These are phyloP conservation scores for Zymoseptoria ardabiliae DNA, from an alignment of 2,329 filamentous ascomycete species.

Conservation along the genomic window DNA sequence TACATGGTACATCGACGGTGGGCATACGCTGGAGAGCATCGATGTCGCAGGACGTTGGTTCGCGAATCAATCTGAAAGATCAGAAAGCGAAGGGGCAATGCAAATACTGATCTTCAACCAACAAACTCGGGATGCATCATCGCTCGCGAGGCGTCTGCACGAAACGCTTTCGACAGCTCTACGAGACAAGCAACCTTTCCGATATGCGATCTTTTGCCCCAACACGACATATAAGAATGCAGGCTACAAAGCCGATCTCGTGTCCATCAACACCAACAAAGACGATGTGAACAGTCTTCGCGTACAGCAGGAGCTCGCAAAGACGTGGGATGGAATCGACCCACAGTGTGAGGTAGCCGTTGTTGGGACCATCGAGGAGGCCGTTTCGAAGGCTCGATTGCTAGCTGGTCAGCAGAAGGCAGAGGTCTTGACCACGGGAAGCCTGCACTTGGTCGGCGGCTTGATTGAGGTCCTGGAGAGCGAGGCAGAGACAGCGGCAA, in stretches of 20 bases:
- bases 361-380: conserved; percentile 60
- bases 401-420: conserved; percentile 37
- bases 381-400: conserved; percentile 51
- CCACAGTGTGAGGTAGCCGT: conserved; percentile 49
- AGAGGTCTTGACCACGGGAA: conserved; percentile 70
- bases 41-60: conserved; percentile 73
- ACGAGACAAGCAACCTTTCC: conserved; percentile 48
- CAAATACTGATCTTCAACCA: conserved; percentile 84
- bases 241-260: conserved; percentile 57
- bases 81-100: conserved; percentile 15
- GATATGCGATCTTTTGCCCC: conserved; percentile 70
- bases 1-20: conserved; percentile 78
- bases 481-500: conserved; percentile 18
- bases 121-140: conserved; percentile 69
- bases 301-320: conserved; percentile 62
- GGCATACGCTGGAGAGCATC: conserved; percentile 80
- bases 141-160: conserved; percentile 58
- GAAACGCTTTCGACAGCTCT: conserved; percentile 43
- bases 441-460: conserved; percentile 75
- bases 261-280: conserved; percentile 54
- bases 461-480: conserved; percentile 64
- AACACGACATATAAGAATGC: conserved; percentile 60
- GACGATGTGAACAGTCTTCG: conserved; percentile 51
- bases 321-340: conserved; percentile 52
- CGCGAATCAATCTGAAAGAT: conserved; percentile 35